Evolutionary conservation across 2,329 filamentous ascomycete species (phyloP).

Genomic region (Penicillium sp.): DNA sequence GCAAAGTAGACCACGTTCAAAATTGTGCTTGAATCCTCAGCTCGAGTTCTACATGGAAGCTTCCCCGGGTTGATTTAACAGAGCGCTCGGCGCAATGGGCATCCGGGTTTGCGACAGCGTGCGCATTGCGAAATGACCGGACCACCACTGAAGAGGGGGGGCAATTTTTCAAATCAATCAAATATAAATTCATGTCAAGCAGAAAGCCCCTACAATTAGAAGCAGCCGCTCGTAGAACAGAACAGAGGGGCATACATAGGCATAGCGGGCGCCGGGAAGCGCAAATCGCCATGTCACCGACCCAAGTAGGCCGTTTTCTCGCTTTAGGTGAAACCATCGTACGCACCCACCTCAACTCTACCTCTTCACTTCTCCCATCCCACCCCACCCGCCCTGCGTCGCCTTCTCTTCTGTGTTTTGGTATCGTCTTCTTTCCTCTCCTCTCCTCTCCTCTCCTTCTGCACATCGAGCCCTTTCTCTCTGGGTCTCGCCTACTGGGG

Average conservation of each 20-base stretch:
- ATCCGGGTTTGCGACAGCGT: constrained; percentile 29
- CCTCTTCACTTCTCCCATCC: constrained; percentile 23
- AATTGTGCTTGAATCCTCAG: neutral
- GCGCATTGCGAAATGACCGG: constrained; percentile 27
- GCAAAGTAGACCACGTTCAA: neutral
- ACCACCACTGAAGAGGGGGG: neutral
- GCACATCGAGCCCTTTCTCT: neutral
- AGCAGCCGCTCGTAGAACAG: constrained; percentile 10
- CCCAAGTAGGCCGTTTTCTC: constrained; percentile 39
- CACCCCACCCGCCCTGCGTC: constrained; percentile 22
- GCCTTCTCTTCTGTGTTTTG: constrained; percentile 11
- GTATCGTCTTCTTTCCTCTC: constrained; percentile 23
- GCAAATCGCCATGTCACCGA: constrained; percentile 38
- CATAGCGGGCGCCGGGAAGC: constrained; percentile 28
- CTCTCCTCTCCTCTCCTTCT: constrained; percentile 21
- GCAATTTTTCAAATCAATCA: too few species aligned
- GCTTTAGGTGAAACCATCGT: constrained; percentile 48
- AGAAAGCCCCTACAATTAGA: too few species aligned
- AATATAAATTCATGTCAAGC: neutral
- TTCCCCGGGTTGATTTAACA: constrained; percentile 15
- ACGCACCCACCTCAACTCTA: constrained; percentile 35
- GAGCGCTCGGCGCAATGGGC: constrained; percentile 29
- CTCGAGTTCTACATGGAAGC: neutral
- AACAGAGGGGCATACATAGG: constrained; percentile 25
- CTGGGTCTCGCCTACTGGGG: constrained; percentile 31